Conservation (phyloP, 805 yeast genomes). For the Schwanniomyces occidentalis region DNA sequence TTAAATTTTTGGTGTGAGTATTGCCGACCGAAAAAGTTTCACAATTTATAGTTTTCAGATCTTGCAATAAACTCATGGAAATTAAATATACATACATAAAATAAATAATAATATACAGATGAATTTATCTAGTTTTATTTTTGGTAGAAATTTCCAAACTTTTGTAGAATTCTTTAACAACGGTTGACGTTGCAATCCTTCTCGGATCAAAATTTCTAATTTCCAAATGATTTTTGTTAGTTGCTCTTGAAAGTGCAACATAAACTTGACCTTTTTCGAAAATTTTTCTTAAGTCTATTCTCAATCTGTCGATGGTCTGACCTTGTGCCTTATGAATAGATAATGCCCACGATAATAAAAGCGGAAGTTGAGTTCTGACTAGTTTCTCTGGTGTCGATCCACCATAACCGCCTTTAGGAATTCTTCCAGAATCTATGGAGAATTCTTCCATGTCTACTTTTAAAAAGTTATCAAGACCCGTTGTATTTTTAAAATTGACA, state of each 20-base stretch:
- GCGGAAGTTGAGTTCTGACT: conserved; percentile 61
- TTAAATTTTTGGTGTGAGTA: too few species aligned
- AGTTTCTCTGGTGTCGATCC: conserved; percentile 20
- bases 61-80: too few species aligned
- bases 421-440: conserved; percentile 25
- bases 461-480: conserved; percentile 27
- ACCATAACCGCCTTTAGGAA: conserved; percentile 10
- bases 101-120: too few species aligned
- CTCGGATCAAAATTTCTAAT: conserved; percentile 61
- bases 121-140: neutral
- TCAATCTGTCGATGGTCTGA: conserved; percentile 70
- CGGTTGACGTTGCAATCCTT: conserved; percentile 44
- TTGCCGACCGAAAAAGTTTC: too few species aligned
- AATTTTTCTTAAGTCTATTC: conserved; percentile 63
- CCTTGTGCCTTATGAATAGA: conserved; percentile 88
- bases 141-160: conserved; percentile 8
- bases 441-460: conserved; percentile 37
- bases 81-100: too few species aligned
- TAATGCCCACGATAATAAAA: conserved; percentile 77
- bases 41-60: too few species aligned
- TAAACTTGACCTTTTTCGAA: conserved; percentile 85
- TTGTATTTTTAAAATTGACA: conserved; percentile 43
- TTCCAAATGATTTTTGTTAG: conserved; percentile 62
- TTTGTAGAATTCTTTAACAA: conserved; percentile 35
- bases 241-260: conserved; percentile 81